These are phyloP conservation scores for Aspergillus sp. DNA, from an alignment of 2,329 filamentous ascomycete genomes.

Conservation along the genomic window DNA sequence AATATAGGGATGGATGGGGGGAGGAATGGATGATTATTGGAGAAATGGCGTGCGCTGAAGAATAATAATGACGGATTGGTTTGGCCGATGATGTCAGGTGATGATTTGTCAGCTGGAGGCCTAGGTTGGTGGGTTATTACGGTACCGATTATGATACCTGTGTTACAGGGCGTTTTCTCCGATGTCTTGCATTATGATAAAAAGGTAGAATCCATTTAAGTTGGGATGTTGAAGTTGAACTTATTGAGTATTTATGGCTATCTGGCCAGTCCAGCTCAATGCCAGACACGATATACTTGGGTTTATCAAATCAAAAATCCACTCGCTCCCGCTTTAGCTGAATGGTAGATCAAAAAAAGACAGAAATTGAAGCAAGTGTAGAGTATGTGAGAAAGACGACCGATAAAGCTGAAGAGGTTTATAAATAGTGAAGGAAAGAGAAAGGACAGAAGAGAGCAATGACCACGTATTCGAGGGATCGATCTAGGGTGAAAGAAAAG, in stretches of 20 bases:
- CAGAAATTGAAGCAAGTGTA: background rate
- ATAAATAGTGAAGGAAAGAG: background rate
- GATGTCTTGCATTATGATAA: too few relatives aligned
- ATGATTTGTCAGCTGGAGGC: background rate
- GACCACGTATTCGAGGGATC: background rate
- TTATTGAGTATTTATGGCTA: background rate
- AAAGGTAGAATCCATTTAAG: too few relatives aligned
- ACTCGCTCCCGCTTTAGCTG: background rate
- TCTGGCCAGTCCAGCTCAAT: too few relatives aligned
- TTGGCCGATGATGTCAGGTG: slow-evolving; percentile 6
- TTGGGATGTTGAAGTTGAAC: too few relatives aligned
- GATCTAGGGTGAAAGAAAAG: slow-evolving; percentile 3
- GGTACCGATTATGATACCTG: too few relatives aligned
- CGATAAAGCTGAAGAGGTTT: too few relatives aligned
- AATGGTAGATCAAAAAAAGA: too few relatives aligned
- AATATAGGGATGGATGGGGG: background rate
- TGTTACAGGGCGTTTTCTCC: background rate
- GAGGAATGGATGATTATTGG: slow-evolving; percentile 6
- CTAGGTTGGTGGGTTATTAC: too few relatives aligned
- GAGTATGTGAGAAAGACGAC: too few relatives aligned
- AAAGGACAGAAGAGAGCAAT: background rate
- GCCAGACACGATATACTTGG: too few relatives aligned
- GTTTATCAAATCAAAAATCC: too few relatives aligned
- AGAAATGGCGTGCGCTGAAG: background rate
- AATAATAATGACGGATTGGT: background rate